Conservation (phyloP, 495 filamentous ascomycete species). For the Trichoderma virens region DNA sequence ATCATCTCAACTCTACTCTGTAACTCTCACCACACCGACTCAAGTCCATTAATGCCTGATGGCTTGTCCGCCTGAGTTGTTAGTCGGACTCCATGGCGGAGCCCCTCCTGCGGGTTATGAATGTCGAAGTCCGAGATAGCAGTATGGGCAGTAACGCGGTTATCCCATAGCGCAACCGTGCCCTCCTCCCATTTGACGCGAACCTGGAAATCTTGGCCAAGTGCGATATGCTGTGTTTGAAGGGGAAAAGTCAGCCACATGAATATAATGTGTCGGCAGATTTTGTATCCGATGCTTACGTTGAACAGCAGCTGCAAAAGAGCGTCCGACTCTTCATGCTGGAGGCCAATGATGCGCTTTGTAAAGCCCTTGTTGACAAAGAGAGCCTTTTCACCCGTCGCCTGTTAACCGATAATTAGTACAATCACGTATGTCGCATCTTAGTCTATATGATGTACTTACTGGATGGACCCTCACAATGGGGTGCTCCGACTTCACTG, state of each 20-base stretch:
- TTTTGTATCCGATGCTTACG: slow-evolving; percentile 36
- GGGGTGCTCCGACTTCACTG: slow-evolving; percentile 60
- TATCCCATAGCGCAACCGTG: slow-evolving; percentile 73
- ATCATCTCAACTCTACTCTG: too few relatives aligned
- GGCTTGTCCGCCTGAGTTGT: slow-evolving; percentile 39
- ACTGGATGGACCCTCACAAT: slow-evolving; percentile 61
- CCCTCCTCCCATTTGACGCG: slow-evolving; percentile 64
- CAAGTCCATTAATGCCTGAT: slow-evolving; percentile 34
- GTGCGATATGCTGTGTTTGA: slow-evolving; percentile 26
- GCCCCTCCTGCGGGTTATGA: slow-evolving; percentile 34
- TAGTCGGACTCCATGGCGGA: slow-evolving; percentile 40
- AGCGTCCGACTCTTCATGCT: slow-evolving; percentile 60
- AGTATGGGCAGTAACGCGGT: slow-evolving; percentile 53
- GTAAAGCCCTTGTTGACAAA: slow-evolving; percentile 79
- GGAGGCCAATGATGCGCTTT: slow-evolving; percentile 65
- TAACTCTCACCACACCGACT: slow-evolving; percentile 26
- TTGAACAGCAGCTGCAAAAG: slow-evolving; percentile 60
- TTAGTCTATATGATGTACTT: slow-evolving; percentile 6
- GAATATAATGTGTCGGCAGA: neutral
- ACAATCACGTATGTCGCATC: slow-evolving; percentile 7
- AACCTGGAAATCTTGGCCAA: slow-evolving; percentile 56
- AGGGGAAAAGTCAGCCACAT: neutral
- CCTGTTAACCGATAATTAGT: slow-evolving; percentile 20
- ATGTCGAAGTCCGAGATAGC: slow-evolving; percentile 47
- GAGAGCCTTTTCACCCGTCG: slow-evolving; percentile 71